phyloP scores from a whole-genome alignment of 1,284 basidiomycete species.

The Moesziomyces parantarcticus region DNA sequence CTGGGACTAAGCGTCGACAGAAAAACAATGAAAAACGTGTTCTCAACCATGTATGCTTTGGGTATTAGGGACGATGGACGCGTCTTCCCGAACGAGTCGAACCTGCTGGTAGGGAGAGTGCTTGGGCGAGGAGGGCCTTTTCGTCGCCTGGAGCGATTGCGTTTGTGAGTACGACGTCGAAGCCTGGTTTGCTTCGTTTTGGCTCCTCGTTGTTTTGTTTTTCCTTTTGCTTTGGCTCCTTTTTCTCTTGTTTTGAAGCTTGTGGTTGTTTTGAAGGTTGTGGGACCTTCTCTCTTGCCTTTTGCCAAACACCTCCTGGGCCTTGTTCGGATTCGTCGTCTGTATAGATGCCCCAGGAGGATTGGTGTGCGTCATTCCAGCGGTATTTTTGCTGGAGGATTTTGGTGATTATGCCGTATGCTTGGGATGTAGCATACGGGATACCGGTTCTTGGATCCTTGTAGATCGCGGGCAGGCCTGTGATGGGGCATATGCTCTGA shows the following conservation, averaged over 20 bases:
- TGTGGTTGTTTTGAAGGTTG: background rate
- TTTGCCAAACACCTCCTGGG: slow-evolving; percentile 24
- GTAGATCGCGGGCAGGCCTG: slow-evolving; percentile 73
- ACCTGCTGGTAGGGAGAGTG: slow-evolving; percentile 39
- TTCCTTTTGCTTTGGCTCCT: background rate
- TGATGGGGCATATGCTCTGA: slow-evolving; percentile 69
- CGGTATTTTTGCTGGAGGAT: slow-evolving; percentile 72
- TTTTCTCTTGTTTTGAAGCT: too few relatives aligned
- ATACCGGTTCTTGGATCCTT: slow-evolving; percentile 80
- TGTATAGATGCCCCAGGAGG: slow-evolving; percentile 45
- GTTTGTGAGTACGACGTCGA: slow-evolving; percentile 36
- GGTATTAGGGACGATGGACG: slow-evolving; percentile 15
- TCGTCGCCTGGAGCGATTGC: slow-evolving; percentile 54
- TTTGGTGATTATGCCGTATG: slow-evolving; percentile 75
- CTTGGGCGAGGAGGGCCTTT: slow-evolving; percentile 41
- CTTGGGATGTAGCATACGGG: slow-evolving; percentile 78
- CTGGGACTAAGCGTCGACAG: slow-evolving; percentile 13
- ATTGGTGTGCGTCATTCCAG: slow-evolving; percentile 47
- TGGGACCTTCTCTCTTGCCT: background rate
- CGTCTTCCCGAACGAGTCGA: slow-evolving; percentile 42
- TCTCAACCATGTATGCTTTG: background rate
- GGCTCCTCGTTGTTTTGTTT: background rate
- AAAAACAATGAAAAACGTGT: background rate
- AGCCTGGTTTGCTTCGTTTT: slow-evolving; percentile 26
- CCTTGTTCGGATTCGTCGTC: slow-evolving; percentile 38